These are phyloP conservation scores for Botryotinia calthae DNA, from an alignment of 2,329 filamentous ascomycete genomes.

Conservation along the genomic window DNA sequence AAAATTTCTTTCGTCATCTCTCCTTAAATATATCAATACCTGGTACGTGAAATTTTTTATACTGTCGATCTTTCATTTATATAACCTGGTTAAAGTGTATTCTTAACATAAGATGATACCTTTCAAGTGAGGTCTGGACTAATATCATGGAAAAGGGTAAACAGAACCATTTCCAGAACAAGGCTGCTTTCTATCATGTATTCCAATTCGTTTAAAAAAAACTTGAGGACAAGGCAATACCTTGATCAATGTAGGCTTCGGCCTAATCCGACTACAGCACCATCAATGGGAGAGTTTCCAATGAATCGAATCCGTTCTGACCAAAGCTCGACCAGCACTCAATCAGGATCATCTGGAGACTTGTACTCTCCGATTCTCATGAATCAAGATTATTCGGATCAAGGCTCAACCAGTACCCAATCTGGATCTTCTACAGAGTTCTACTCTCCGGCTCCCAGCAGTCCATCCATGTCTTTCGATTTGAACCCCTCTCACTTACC, in stretches of 20 bases:
- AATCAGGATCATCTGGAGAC: slow-evolving; percentile 11
- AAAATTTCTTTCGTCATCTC: neutral
- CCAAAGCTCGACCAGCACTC: slow-evolving; percentile 19
- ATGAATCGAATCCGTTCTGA: slow-evolving; percentile 20
- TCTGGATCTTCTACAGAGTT: slow-evolving; percentile 4
- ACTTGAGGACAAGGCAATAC: neutral
- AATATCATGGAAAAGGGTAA: slow-evolving; percentile 12
- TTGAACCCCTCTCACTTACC: neutral
- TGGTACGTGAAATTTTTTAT: slow-evolving; percentile 7
- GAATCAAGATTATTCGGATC: slow-evolving; percentile 16
- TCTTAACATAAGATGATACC: neutral
- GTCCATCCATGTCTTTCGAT: slow-evolving; percentile 14
- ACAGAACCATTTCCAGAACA: slow-evolving; percentile 17
- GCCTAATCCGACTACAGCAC: neutral
- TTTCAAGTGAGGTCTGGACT: slow-evolving; percentile 16
- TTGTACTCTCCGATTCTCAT: slow-evolving; percentile 11
- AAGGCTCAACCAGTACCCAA: slow-evolving; percentile 18
- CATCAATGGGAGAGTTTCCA: slow-evolving; percentile 3
- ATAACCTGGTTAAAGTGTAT: neutral
- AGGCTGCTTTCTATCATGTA: slow-evolving; percentile 6
- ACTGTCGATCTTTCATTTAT: neutral
- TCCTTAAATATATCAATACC: neutral
- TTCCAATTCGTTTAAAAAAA: neutral
- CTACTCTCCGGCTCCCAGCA: slow-evolving; percentile 8
- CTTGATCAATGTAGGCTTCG: neutral